Conservation (phyloP, 2,329 filamentous ascomycete species). For the Cordyceps pruinosa region DNA sequence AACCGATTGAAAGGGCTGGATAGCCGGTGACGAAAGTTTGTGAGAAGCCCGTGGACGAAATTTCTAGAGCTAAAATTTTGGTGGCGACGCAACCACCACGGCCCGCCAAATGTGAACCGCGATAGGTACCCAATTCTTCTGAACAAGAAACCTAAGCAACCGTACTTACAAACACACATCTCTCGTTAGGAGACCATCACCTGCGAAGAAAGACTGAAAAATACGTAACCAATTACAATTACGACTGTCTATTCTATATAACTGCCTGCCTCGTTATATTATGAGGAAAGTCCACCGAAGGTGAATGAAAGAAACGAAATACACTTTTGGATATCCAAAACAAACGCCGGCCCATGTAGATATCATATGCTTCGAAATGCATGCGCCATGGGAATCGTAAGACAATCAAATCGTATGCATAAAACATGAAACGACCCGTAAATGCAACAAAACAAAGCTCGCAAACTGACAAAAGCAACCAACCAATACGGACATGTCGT, state of each 20-base stretch:
- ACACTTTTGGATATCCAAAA: constrained; percentile 1
- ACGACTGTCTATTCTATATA: constrained; percentile 13
- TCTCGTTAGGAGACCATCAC: background rate
- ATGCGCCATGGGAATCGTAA: constrained; percentile 10
- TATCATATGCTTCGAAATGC: constrained; percentile 12
- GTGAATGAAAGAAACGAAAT: constrained; percentile 6
- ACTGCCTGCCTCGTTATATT: constrained; percentile 13
- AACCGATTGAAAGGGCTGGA: no score
- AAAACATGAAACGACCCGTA: background rate
- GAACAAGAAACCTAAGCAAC: background rate
- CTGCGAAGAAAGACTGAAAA: background rate
- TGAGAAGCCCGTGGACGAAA: no score
- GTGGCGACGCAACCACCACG: background rate
- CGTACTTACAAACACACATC: background rate
- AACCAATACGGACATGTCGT: background rate
- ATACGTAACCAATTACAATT: constrained; percentile 8
- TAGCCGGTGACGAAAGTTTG: constrained; percentile 6
- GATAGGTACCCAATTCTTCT: background rate
- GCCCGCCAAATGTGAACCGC: background rate
- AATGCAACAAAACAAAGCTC: background rate
- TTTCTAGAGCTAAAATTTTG: constrained; percentile 7
- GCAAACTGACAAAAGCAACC: background rate
- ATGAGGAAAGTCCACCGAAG: constrained; percentile 7
- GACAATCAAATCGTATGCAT: background rate
- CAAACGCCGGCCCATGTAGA: constrained; percentile 7